Evolutionary conservation across 805 yeast genomes (phyloP).

Genomic region (Candida namnaoensis): DNA sequence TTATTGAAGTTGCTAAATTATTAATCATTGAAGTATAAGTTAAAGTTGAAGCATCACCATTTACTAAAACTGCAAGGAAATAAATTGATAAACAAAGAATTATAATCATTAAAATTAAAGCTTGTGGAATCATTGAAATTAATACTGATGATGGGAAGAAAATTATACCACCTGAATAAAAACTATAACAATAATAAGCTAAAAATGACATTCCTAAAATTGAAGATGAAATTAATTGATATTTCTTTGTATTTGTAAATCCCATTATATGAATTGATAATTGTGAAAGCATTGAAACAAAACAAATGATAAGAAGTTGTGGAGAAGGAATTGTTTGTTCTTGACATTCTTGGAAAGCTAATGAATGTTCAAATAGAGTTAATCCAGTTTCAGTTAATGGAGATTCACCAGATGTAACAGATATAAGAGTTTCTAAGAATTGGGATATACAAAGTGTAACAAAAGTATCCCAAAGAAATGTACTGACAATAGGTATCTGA

Average conservation of each 20-base stretch:
- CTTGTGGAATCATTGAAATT: slow-evolving; percentile 60
- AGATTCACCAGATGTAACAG: slow-evolving; percentile 44
- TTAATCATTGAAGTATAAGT: slow-evolving; percentile 25
- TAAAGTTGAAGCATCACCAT: slow-evolving; percentile 28
- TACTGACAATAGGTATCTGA: slow-evolving; percentile 21
- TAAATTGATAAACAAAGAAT: slow-evolving; percentile 45
- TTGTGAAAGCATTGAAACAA: slow-evolving; percentile 52
- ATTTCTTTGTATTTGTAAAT: slow-evolving; percentile 39
- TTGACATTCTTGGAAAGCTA: slow-evolving; percentile 69
- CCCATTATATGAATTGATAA: slow-evolving; percentile 57
- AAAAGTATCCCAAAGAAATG: slow-evolving; percentile 51
- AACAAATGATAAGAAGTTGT: slow-evolving; percentile 41
- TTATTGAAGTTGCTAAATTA: slow-evolving; percentile 29
- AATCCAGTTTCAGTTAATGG: slow-evolving; percentile 61
- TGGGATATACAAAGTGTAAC: slow-evolving; percentile 50
- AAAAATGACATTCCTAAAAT: slow-evolving; percentile 47
- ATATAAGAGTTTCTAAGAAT: slow-evolving; percentile 56
- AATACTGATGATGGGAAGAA: slow-evolving; percentile 48
- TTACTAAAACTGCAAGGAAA: slow-evolving; percentile 48
- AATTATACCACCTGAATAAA: slow-evolving; percentile 30
- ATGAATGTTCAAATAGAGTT: slow-evolving; percentile 66
- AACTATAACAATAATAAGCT: slow-evolving; percentile 32
- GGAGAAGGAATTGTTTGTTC: slow-evolving; percentile 39
- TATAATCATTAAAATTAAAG: slow-evolving; percentile 42
- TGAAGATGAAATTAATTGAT: slow-evolving; percentile 56